phyloP scores from a whole-genome alignment of 306 rosid species.

The Prunus mira region DNA sequence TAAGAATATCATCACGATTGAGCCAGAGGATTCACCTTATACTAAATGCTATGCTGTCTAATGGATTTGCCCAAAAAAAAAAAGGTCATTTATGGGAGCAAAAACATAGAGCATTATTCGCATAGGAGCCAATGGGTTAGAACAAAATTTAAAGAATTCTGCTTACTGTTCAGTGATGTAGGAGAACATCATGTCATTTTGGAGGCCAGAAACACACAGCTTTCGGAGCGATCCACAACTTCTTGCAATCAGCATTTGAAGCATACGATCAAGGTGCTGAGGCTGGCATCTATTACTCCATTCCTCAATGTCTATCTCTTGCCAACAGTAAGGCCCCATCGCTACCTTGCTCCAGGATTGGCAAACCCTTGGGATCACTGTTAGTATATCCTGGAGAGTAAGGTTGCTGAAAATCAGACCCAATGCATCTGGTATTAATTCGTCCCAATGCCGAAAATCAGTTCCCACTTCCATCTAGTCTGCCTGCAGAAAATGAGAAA shows the following conservation, averaged over 20 bases:
- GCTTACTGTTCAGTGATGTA: conserved; percentile 91
- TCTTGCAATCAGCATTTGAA: conserved; percentile 62
- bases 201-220: conserved; percentile 72
- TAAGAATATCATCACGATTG: neutral
- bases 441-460: conserved; percentile 79
- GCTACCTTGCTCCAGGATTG: conserved; percentile 90
- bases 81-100: neutral
- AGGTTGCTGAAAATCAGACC: conserved; percentile 82
- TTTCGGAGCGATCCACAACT: conserved; percentile 81
- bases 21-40: neutral
- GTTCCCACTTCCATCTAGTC: conserved; percentile 63
- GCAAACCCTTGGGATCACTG: conserved; percentile 86
- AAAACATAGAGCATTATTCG: neutral
- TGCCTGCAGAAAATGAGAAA: conserved; percentile 4
- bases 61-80: neutral
- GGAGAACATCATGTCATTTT: conserved; percentile 53
- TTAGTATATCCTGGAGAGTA: conserved; percentile 66
- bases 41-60: neutral
- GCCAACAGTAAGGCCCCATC: conserved; percentile 90
- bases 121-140: neutral
- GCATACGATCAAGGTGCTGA: conserved; percentile 63
- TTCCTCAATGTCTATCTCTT: conserved; percentile 89
- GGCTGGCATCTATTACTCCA: conserved; percentile 68
- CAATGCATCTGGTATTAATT: conserved; percentile 84
- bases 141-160: neutral